Conservation (phyloP, 1,139 yeast genomes). For the Wickerhamomyces sp. region DNA sequence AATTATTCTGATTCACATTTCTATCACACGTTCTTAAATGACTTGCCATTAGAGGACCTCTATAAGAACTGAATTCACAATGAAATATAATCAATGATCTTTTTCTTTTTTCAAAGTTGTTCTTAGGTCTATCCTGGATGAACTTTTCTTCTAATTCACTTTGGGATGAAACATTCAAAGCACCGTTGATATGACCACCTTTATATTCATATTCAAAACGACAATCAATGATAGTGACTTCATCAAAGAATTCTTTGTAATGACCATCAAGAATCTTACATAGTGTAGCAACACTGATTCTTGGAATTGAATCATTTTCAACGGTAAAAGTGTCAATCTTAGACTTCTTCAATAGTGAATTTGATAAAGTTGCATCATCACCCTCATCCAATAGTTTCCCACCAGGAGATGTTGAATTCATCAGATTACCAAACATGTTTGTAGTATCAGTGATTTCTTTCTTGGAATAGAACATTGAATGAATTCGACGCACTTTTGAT, state of each 20-base stretch:
- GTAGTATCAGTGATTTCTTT: conserved; percentile 31
- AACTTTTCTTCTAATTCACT: conserved; percentile 56
- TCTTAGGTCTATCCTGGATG: conserved; percentile 20
- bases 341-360: conserved; percentile 33
- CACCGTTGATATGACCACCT: conserved; percentile 89
- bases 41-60: conserved; percentile 91
- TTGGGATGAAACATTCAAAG: conserved; percentile 72
- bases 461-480: conserved; percentile 56
- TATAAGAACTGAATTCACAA: conserved; percentile 87
- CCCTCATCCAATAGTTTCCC: conserved; percentile 12
- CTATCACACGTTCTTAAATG: conserved; percentile 84
- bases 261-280: conserved; percentile 57
- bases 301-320: conserved; percentile 60
- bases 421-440: conserved; percentile 22
- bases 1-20: conserved; percentile 60
- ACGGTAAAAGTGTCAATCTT: conserved; percentile 42
- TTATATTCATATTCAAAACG: conserved; percentile 86
- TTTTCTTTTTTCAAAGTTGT: conserved; percentile 21
- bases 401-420: conserved; percentile 12
- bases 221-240: conserved; percentile 70
- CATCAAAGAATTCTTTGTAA: conserved; percentile 51
- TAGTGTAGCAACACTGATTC: conserved; percentile 66
- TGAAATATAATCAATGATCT: conserved; percentile 69
- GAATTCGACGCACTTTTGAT: conserved; percentile 51
- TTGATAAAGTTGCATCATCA: conserved; percentile 12